A percentile compares a stretch with the other conserved stretches of the same genome.
phyloP scores from a whole-genome alignment of 192 early-diverging fungal genomes.

The Gryganskiella cystojenkinii region DNA sequence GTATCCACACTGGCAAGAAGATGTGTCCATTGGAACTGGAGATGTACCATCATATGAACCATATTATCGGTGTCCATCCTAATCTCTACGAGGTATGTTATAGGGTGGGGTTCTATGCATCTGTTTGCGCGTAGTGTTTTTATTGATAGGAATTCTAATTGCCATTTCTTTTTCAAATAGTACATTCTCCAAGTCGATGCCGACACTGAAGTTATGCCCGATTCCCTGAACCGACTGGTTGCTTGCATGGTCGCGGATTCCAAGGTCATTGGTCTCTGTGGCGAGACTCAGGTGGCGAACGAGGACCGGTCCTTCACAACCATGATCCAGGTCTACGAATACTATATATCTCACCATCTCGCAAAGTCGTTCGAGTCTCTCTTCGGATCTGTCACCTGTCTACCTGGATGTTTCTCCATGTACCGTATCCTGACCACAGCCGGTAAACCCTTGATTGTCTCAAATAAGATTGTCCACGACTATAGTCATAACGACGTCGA shows the following conservation, averaged over 20 bases:
- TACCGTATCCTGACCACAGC: constrained; percentile 89
- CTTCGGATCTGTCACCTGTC: constrained; percentile 93
- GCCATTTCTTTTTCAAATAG: constrained; percentile 59
- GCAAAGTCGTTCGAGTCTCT: constrained; percentile 96
- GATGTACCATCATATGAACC: constrained; percentile 86
- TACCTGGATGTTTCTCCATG: constrained; percentile 98
- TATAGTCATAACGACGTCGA: constrained; percentile 94
- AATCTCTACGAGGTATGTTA: constrained; percentile 72
- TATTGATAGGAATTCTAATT: neutral
- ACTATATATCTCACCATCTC: constrained; percentile 94
- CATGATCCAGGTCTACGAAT: constrained; percentile 97
- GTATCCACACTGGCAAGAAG: constrained; percentile 82
- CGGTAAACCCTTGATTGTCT: constrained; percentile 89
- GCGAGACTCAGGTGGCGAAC: constrained; percentile 93
- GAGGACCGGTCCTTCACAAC: constrained; percentile 91
- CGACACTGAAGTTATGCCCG: constrained; percentile 89
- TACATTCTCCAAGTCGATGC: constrained; percentile 98
- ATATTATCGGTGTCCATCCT: constrained; percentile 86
- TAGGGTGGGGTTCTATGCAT: neutral
- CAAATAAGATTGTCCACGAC: constrained; percentile 87
- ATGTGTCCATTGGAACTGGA: constrained; percentile 85
- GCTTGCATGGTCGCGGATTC: constrained; percentile 88
- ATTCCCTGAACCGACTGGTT: constrained; percentile 91
- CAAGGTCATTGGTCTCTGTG: constrained; percentile 92
- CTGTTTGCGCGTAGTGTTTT: neutral